Evolutionary conservation across 108 stramenopile genomes (phyloP).

Genomic region (Fragilariopsis cylindrus): DNA sequence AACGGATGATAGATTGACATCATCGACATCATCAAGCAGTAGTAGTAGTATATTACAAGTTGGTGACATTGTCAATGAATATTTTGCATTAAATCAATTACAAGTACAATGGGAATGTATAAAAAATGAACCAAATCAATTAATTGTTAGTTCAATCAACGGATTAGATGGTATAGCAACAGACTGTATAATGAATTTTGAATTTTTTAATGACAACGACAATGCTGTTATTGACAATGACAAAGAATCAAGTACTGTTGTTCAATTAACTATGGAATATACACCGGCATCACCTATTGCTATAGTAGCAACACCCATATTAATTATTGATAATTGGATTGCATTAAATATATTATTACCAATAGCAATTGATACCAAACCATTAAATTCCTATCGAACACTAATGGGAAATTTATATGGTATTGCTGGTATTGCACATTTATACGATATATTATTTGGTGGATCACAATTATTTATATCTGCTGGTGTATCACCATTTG

Average conservation of each 20-base stretch:
- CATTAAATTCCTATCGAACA: slow-evolving; percentile 34
- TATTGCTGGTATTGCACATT: slow-evolving; percentile 40
- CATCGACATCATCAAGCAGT: no score
- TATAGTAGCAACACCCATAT: slow-evolving; percentile 31
- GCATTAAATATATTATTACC: slow-evolving; percentile 52
- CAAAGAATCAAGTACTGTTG: neutral
- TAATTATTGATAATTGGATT: slow-evolving; percentile 45
- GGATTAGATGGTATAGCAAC: slow-evolving; percentile 40
- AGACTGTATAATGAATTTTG: slow-evolving; percentile 53
- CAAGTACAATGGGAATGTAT: slow-evolving; percentile 45
- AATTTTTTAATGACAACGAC: slow-evolving; percentile 9
- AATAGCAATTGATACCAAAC: slow-evolving; percentile 13
- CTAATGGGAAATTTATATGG: slow-evolving; percentile 46
- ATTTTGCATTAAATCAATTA: slow-evolving; percentile 47
- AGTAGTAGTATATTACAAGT: neutral
- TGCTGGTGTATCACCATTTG: slow-evolving; percentile 21
- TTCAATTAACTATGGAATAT: slow-evolving; percentile 46
- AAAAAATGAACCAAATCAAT: slow-evolving; percentile 13
- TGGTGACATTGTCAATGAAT: slow-evolving; percentile 38
- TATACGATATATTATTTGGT: slow-evolving; percentile 26
- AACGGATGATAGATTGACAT: no score
- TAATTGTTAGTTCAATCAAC: slow-evolving; percentile 33
- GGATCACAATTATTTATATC: slow-evolving; percentile 14
- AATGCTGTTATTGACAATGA: neutral
- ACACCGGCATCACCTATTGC: slow-evolving; percentile 40